These are phyloP conservation scores for Ceratobasidium papillatum DNA, from an alignment of 1,284 basidiomycete species.

Conservation along the genomic window DNA sequence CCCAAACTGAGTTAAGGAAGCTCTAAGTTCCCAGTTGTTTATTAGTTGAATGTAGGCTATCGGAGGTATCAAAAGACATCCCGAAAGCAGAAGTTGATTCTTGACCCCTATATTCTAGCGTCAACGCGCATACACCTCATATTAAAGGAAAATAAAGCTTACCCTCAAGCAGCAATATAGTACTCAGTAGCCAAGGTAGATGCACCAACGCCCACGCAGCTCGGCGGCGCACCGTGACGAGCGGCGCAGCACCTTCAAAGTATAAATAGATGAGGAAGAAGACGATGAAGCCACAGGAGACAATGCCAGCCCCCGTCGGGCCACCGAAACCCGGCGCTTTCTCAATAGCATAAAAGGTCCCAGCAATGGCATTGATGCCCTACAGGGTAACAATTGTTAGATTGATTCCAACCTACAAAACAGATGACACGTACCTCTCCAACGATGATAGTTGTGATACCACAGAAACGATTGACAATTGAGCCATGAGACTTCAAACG, in stretches of 20 bases:
- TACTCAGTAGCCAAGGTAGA: constrained; percentile 20
- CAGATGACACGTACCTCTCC: constrained; percentile 9
- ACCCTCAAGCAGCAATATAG: constrained; percentile 28
- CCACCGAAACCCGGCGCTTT: constrained; percentile 14
- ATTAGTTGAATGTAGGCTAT: neutral
- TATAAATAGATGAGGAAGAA: constrained; percentile 30
- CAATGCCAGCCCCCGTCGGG: neutral
- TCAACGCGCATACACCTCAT: too few species aligned
- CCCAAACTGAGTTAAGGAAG: constrained; percentile 1
- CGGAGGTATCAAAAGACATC: neutral
- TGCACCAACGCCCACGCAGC: constrained; percentile 16
- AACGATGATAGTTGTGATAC: constrained; percentile 27
- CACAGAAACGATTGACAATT: constrained; percentile 6
- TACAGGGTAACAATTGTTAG: neutral
- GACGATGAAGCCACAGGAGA: constrained; percentile 4
- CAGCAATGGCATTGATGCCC: constrained; percentile 39
- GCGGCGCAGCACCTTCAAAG: constrained; percentile 23
- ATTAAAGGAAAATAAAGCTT: neutral
- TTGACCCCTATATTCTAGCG: constrained; percentile 9
- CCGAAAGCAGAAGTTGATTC: constrained; percentile 34
- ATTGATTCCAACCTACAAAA: neutral
- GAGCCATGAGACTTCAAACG: constrained; percentile 29
- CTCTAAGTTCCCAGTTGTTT: neutral
- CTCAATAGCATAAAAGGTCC: constrained; percentile 19
- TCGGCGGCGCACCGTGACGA: neutral